Percentiles rank a stretch among this genome's conserved stretches.
Conservation (phyloP, 345 rosid genomes). For the Brassica incana region DNA sequence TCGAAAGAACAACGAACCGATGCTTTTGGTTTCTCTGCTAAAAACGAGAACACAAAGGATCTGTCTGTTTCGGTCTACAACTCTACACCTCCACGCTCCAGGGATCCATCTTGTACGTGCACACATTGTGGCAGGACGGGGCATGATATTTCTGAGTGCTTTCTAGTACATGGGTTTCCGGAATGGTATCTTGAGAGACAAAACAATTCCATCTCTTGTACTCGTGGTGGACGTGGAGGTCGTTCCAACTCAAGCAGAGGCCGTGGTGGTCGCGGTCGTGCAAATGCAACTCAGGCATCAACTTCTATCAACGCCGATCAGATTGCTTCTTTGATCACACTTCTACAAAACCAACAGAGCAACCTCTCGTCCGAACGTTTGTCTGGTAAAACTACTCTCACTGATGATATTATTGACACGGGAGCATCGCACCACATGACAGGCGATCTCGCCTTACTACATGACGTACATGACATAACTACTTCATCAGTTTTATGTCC, state of each 20-base stretch:
- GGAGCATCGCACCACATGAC: background rate
- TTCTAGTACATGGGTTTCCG: background rate
- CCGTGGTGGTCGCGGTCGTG: background rate
- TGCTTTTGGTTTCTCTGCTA: background rate
- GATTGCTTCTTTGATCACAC: background rate
- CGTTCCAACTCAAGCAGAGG: background rate
- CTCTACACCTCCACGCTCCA: background rate
- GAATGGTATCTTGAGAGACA: background rate
- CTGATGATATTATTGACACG: background rate
- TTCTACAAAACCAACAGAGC: background rate
- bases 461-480: background rate
- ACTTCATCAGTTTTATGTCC: background rate
- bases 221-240: background rate
- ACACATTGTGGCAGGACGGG: background rate
- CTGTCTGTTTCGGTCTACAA: background rate
- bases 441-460: background rate
- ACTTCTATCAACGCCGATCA: background rate
- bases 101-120: background rate
- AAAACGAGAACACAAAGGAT: background rate
- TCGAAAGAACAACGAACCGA: background rate
- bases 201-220: background rate
- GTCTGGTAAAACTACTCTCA: background rate
- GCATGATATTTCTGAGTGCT: background rate
- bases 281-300: background rate
- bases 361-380: background rate